Evolutionary conservation across 306 rosid genomes (phyloP).

Genomic region (Castanea mollissima): DNA sequence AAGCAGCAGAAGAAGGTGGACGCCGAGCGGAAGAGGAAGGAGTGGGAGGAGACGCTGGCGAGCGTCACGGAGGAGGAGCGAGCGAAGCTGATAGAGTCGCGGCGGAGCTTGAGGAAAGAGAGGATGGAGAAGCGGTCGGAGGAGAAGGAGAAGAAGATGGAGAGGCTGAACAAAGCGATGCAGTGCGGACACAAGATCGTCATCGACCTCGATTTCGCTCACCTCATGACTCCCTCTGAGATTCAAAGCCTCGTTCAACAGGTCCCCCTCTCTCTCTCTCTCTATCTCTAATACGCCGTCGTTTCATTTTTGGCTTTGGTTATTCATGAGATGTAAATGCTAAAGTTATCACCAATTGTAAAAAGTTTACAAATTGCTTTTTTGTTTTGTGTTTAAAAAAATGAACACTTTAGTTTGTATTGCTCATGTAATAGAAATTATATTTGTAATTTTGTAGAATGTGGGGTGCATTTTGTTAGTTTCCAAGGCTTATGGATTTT

Average conservation of each 20-base stretch:
- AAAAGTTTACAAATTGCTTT: too few species aligned
- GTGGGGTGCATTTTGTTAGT: too few species aligned
- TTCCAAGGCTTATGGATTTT: too few species aligned
- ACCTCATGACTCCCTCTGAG: constrained; percentile 75
- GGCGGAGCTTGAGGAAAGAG: constrained; percentile 66
- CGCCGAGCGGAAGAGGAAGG: constrained; percentile 68
- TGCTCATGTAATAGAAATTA: too few species aligned
- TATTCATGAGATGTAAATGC: too few species aligned
- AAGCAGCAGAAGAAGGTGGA: constrained; percentile 65
- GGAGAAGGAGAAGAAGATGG: constrained; percentile 56
- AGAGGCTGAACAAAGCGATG: constrained; percentile 50
- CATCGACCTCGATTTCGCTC: constrained; percentile 71
- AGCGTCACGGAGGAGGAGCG: constrained; percentile 60
- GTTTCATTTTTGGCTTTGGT: too few species aligned
- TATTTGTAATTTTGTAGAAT: too few species aligned
- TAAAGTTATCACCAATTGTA: too few species aligned
- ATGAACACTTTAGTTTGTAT: too few species aligned
- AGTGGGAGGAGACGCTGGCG: constrained; percentile 75
- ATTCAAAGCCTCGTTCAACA: constrained; percentile 86
- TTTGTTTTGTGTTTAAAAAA: too few species aligned
- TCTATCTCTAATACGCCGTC: not conserved
- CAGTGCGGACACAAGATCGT: constrained; percentile 70
- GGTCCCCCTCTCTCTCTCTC: constrained; percentile 30
- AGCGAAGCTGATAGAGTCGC: constrained; percentile 57
- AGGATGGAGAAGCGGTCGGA: constrained; percentile 66